phyloP scores from a whole-genome alignment of 768 basidiomycete genomes.

The Boletus vermiculosoides region DNA sequence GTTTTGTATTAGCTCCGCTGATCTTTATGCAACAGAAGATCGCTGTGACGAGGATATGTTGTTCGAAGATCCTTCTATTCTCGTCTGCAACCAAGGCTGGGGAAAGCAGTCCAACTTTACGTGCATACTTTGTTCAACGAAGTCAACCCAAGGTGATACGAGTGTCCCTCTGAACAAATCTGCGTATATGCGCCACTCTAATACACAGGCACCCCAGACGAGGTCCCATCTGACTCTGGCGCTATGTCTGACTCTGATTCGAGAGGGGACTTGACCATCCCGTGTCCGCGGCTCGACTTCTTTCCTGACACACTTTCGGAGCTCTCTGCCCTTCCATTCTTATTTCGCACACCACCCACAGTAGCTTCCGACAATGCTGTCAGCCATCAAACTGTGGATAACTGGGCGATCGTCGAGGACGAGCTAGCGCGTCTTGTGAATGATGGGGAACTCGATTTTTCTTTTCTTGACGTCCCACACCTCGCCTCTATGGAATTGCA shows the following conservation, averaged over 20 bases:
- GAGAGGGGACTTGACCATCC: neutral
- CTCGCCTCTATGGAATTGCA: conserved; percentile 15
- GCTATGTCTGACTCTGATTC: neutral
- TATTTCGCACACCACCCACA: conserved; percentile 25
- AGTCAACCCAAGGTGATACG: conserved; percentile 22
- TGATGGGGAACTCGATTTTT: conserved; percentile 27
- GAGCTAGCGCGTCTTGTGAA: conserved; percentile 21
- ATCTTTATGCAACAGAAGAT: neutral
- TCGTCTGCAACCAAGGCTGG: conserved; percentile 21
- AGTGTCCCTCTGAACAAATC: neutral
- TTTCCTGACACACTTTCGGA: conserved; percentile 15
- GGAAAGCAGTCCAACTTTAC: conserved; percentile 12
- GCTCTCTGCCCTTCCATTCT: conserved; percentile 32
- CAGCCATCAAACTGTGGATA: neutral
- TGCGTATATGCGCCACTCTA: conserved; percentile 23
- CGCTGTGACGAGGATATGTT: neutral
- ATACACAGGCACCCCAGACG: conserved; percentile 12
- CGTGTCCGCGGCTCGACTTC: conserved; percentile 13
- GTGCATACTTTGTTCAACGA: conserved; percentile 21
- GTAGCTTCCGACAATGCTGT: neutral
- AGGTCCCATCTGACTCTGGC: neutral
- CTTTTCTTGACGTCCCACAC: conserved; percentile 22
- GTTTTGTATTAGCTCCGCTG: conserved; percentile 6
- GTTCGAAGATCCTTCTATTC: neutral
- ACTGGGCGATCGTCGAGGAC: conserved; percentile 22